A percentile compares a stretch with the other conserved stretches of the same genome.
phyloP scores from a whole-genome alignment of 805 yeast species.

The Candida corydali region DNA sequence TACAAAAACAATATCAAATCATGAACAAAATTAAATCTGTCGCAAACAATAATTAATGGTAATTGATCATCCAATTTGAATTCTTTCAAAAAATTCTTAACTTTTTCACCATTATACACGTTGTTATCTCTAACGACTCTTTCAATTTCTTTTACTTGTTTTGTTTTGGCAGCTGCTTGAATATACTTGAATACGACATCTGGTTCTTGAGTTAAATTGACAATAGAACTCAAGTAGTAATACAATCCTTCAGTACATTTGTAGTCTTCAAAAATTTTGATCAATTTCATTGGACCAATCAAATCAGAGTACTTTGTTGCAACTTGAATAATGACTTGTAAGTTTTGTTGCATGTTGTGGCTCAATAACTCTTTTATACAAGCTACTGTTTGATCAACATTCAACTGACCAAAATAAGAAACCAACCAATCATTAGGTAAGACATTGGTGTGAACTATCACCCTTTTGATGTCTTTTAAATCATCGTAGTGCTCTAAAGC shows the following conservation, averaged over 20 bases:
- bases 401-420: conserved; percentile 84
- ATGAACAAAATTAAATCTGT: conserved; percentile 85
- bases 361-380: conserved; percentile 84
- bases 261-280: conserved; percentile 90
- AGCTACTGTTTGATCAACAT: conserved; percentile 87
- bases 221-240: conserved; percentile 89
- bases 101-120: conserved; percentile 94
- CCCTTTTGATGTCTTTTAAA: conserved; percentile 91
- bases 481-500: conserved; percentile 96
- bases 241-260: conserved; percentile 91
- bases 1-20: conserved; percentile 90
- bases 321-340: conserved; percentile 92
- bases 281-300: conserved; percentile 79
- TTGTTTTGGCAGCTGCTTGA: conserved; percentile 86
- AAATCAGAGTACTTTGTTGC: conserved; percentile 95
- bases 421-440: conserved; percentile 94
- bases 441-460: conserved; percentile 78
- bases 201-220: conserved; percentile 87
- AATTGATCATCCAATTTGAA: conserved; percentile 90
- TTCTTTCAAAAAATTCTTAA: conserved; percentile 94
- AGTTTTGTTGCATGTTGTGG: conserved; percentile 72
- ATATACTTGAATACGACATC: conserved; percentile 96
- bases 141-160: conserved; percentile 91
- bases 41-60: conserved; percentile 95
- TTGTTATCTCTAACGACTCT: conserved; percentile 92